phyloP scores from a whole-genome alignment of 495 filamentous ascomycete genomes.

The Hypoxylon crocopeplum region DNA sequence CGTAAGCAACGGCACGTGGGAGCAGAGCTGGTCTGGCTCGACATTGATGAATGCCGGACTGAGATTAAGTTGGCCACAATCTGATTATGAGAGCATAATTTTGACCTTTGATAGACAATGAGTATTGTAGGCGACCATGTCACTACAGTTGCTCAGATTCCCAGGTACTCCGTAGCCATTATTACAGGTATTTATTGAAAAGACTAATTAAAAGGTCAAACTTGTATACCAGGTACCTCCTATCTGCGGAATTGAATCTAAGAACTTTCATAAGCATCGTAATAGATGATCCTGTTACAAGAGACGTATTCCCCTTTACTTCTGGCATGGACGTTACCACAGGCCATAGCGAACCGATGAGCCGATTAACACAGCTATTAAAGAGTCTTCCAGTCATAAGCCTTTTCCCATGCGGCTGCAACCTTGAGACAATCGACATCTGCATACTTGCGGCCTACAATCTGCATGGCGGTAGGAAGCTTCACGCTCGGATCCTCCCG shows the following conservation, averaged over 20 bases:
- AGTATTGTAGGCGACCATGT: neutral
- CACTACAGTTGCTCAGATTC: neutral
- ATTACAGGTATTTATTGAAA: no score
- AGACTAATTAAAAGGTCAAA: no score
- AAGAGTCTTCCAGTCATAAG: conserved; percentile 55
- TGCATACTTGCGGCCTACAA: conserved; percentile 59
- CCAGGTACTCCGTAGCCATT: neutral
- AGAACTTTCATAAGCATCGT: no score
- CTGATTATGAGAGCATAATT: conserved; percentile 53
- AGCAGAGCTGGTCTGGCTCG: conserved; percentile 50
- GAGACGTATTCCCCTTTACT: no score
- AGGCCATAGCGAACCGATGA: no score
- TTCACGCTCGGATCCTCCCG: conserved; percentile 51
- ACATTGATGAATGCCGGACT: conserved; percentile 60
- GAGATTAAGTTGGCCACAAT: conserved; percentile 44
- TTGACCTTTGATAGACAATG: conserved; percentile 50
- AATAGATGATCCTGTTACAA: no score
- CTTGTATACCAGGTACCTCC: no score
- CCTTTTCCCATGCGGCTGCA: conserved; percentile 59
- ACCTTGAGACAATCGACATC: conserved; percentile 57
- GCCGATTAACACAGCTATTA: neutral
- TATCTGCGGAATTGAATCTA: no score
- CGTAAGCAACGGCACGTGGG: conserved; percentile 51
- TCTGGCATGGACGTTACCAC: no score
- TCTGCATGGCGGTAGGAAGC: conserved; percentile 65